Evolutionary conservation across 768 basidiomycete species (phyloP).

Genomic region (Rhodotorula graminis): DNA sequence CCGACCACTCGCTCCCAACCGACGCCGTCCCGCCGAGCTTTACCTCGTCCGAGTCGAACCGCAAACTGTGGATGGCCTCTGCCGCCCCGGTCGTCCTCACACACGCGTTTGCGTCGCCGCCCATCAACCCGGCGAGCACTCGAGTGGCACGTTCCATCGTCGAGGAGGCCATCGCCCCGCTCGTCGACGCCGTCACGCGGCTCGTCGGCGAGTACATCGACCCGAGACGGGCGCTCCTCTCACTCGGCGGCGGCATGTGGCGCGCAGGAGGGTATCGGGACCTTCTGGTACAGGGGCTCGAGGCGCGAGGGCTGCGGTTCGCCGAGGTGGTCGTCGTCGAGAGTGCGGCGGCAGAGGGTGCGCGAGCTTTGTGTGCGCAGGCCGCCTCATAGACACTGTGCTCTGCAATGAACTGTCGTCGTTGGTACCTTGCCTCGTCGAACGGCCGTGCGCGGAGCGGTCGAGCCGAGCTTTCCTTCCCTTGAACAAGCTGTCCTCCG

Average conservation of each 20-base stretch:
- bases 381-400: neutral
- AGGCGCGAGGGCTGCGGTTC: conserved; percentile 38
- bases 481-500: no score
- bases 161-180: conserved; percentile 31
- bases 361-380: conserved; percentile 33
- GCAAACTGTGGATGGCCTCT: conserved; percentile 44
- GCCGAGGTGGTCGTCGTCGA: conserved; percentile 37
- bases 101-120: conserved; percentile 39
- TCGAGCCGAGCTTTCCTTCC: no score
- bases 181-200: conserved; percentile 42
- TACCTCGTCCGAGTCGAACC: conserved; percentile 23
- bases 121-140: conserved; percentile 10
- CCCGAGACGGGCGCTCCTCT: conserved; percentile 35
- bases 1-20: conserved; percentile 13
- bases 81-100: conserved; percentile 42
- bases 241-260: conserved; percentile 46
- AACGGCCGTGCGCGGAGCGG: no score
- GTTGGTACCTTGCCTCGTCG: neutral
- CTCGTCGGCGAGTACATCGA: conserved; percentile 39
- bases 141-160: conserved; percentile 39
- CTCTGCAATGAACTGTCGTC: neutral
- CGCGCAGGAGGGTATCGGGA: conserved; percentile 38
- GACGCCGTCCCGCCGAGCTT: conserved; percentile 34
- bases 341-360: conserved; percentile 45
- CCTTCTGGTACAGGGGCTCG: conserved; percentile 38